Percentiles rank a stretch among this genome's conserved stretches.
Conservation (phyloP, 2,329 filamentous ascomycete genomes). For the Pseudopithomyces chartarum region DNA sequence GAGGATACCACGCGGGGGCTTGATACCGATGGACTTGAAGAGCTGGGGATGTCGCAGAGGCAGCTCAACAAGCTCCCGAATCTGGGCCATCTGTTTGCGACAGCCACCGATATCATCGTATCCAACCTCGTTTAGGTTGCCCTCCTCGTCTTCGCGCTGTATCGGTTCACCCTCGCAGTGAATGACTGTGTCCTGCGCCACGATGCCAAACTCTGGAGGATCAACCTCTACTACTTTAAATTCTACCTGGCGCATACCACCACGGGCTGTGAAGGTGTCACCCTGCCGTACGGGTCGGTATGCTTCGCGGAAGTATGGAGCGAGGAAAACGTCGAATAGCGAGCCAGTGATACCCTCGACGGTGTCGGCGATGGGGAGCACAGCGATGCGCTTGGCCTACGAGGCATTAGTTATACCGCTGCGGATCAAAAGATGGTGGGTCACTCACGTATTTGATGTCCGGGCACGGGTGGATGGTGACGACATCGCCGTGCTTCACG, state of each 20-base stretch:
- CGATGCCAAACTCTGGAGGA: constrained; percentile 96
- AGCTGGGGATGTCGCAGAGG: constrained; percentile 96
- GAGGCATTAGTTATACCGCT: constrained; percentile 24
- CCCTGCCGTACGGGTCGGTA: constrained; percentile 97
- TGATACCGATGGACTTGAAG: constrained; percentile 99
- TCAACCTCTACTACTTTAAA: constrained; percentile 99
- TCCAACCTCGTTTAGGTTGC: constrained; percentile 97
- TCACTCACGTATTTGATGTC: constrained; percentile 98
- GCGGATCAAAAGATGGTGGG: neutral
- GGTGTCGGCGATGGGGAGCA: constrained; percentile 96
- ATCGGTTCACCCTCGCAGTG: constrained; percentile 98
- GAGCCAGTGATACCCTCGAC: constrained; percentile 97
- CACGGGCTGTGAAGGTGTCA: constrained; percentile 95
- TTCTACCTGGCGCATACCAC: constrained; percentile 98
- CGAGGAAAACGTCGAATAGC: constrained; percentile 98
- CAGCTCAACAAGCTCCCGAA: constrained; percentile 96
- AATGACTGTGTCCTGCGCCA: constrained; percentile 97
- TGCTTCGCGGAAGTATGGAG: constrained; percentile 98
- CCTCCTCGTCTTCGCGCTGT: constrained; percentile 98
- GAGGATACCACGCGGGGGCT: constrained; percentile 96
- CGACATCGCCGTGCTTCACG: constrained; percentile 97
- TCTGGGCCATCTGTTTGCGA: constrained; percentile 99
- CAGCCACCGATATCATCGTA: constrained; percentile 99
- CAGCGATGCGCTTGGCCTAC: constrained; percentile 97
- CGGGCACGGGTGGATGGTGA: constrained; percentile 95